Conservation (phyloP, 257 asterid species). For the Jaltomata sinuosa region DNA sequence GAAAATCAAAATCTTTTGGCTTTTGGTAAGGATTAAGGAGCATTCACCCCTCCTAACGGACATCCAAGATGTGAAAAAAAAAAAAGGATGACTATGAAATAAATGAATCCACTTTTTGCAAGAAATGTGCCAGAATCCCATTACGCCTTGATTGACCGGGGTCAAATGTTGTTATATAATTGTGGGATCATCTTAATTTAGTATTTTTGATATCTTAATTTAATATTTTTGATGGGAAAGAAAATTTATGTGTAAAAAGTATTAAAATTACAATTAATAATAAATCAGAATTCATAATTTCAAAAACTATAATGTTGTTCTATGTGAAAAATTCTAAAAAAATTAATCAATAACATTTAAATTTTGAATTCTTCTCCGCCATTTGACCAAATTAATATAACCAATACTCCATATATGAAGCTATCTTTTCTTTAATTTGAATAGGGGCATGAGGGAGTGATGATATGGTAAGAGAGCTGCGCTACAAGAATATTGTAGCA, state of each 20-base stretch:
- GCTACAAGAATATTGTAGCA: neutral
- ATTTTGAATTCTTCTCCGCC: neutral
- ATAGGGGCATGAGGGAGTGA: neutral
- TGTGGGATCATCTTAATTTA: too few species aligned
- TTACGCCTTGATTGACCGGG: neutral
- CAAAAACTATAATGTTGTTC: neutral
- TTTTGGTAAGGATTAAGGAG: too few species aligned
- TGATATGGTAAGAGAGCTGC: neutral
- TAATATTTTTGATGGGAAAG: too few species aligned
- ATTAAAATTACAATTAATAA: neutral
- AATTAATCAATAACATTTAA: neutral
- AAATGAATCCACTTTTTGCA: neutral
- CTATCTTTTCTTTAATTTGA: neutral
- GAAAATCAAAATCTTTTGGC: too few species aligned
- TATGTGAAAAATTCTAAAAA: neutral
- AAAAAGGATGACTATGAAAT: too few species aligned
- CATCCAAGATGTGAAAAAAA: neutral
- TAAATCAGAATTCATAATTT: neutral
- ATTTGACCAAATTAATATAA: neutral
- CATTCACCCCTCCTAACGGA: too few species aligned
- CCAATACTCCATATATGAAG: neutral
- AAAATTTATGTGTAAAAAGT: neutral
- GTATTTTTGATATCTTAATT: too few species aligned
- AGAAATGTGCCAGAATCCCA: neutral
- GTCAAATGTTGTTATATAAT: too few species aligned